Conservation (phyloP, 169 alveolate genomes). For the Eimeria maxima region DNA sequence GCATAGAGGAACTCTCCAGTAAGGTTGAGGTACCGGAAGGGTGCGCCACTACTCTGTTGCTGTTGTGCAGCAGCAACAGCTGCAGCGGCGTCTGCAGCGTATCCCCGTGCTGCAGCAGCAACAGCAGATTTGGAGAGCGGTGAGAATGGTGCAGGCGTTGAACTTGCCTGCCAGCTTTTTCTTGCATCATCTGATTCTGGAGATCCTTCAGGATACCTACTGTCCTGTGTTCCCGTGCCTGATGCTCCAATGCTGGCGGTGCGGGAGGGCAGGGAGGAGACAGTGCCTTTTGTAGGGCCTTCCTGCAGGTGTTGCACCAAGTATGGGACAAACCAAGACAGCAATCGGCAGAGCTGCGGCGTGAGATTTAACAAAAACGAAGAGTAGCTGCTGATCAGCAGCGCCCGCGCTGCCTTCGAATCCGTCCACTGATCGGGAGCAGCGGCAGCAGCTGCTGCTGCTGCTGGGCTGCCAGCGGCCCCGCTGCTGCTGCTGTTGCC, state of each 20-base stretch:
- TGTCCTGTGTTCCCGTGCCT: neutral
- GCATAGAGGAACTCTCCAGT: slow-evolving; percentile 79
- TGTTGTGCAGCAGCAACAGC: slow-evolving; percentile 73
- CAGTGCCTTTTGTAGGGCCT: slow-evolving; percentile 13
- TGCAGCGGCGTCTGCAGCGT: slow-evolving; percentile 63
- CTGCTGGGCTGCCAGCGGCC: neutral
- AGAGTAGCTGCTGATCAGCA: slow-evolving; percentile 86
- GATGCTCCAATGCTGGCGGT: neutral
- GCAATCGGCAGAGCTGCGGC: slow-evolving; percentile 90
- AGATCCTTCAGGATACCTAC: neutral
- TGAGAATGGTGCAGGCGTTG: neutral
- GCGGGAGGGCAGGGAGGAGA: slow-evolving; percentile 45
- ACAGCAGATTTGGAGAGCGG: neutral
- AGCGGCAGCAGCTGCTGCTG: slow-evolving; percentile 54
- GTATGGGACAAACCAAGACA: slow-evolving; percentile 90
- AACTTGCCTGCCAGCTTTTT: neutral
- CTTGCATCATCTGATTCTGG: neutral
- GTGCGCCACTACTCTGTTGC: slow-evolving; percentile 72
- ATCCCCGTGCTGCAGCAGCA: slow-evolving; percentile 48
- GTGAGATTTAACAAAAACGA: slow-evolving; percentile 90
- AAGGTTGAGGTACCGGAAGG: slow-evolving; percentile 78
- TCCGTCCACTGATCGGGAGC: slow-evolving; percentile 85
- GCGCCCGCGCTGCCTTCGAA: slow-evolving; percentile 87
- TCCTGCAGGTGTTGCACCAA: slow-evolving; percentile 84
- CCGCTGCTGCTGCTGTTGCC: slow-evolving; percentile 57